Evolutionary conservation across 129 eudicot genomes (phyloP).

Genomic region (Centrapalus pauciflorus): DNA sequence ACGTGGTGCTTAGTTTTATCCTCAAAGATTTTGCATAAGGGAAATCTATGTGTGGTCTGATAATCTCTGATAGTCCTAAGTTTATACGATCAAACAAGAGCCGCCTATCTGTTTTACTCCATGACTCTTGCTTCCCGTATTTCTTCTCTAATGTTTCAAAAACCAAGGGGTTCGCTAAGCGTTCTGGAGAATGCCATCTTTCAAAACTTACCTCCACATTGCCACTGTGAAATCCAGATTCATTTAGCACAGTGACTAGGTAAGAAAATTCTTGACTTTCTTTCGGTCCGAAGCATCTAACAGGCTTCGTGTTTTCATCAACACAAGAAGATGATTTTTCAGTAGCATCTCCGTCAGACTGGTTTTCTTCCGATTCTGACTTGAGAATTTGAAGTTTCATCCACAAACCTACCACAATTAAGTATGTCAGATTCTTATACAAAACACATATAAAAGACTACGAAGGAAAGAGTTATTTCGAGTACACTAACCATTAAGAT

Average conservation of each 20-base stretch:
- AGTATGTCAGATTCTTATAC: neutral
- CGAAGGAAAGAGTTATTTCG: neutral
- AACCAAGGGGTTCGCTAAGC: conserved; percentile 33
- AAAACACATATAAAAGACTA: neutral
- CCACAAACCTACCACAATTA: conserved; percentile 38
- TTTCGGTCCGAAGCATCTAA: conserved; percentile 24
- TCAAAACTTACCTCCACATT: conserved; percentile 24
- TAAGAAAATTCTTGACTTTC: conserved; percentile 58
- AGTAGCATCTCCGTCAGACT: conserved; percentile 35
- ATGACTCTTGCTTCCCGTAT: conserved; percentile 46
- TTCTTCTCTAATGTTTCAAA: conserved; percentile 69
- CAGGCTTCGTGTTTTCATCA: conserved; percentile 19
- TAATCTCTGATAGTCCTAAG: conserved; percentile 46
- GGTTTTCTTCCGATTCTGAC: conserved; percentile 46
- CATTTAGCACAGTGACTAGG: conserved; percentile 55
- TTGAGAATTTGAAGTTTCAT: conserved; percentile 48
- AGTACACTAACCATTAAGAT: conserved; percentile 38
- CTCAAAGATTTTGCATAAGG: conserved; percentile 28
- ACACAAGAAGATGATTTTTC: conserved; percentile 22
- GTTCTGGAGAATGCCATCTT: conserved; percentile 34
- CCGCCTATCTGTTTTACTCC: conserved; percentile 58
- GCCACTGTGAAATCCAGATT: conserved; percentile 29
- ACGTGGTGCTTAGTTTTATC: conserved; percentile 19
- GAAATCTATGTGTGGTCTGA: conserved; percentile 21
- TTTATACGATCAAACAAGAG: conserved; percentile 82